Evolutionary conservation across 2,329 filamentous ascomycete species (phyloP).

Genomic region (Nigrospora osmanthi): DNA sequence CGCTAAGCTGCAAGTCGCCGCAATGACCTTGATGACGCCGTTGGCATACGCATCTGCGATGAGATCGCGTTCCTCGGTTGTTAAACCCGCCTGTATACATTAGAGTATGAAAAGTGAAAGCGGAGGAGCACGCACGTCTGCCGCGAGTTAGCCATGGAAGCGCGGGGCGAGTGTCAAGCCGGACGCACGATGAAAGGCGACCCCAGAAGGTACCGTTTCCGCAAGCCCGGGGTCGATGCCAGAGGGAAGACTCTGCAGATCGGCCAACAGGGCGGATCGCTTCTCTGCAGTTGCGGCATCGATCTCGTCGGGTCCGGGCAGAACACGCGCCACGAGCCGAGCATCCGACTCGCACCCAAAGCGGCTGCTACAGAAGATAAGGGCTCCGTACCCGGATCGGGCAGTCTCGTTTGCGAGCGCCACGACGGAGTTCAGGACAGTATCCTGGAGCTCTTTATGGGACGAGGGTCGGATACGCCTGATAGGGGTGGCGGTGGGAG

Average conservation of each 20-base stretch:
- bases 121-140: conserved; percentile 27
- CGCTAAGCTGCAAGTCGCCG: conserved; percentile 74
- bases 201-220: conserved; percentile 56
- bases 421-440: conserved; percentile 63
- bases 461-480: conserved; percentile 46
- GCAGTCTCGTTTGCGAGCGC: conserved; percentile 63
- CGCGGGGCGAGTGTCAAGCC: not conserved
- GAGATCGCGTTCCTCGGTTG: conserved; percentile 66
- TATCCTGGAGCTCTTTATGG: conserved; percentile 55
- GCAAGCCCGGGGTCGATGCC: conserved; percentile 60
- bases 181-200: conserved; percentile 64
- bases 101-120: conserved; percentile 8
- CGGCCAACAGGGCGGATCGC: conserved; percentile 56
- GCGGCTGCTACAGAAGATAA: conserved; percentile 69
- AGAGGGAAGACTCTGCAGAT: conserved; percentile 56
- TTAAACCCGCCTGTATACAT: conserved; percentile 52
- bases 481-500: conserved; percentile 27
- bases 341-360: conserved; percentile 61
- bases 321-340: conserved; percentile 56
- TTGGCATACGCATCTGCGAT: conserved; percentile 64
- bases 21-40: conserved; percentile 60
- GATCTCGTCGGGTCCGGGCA: conserved; percentile 44
- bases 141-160: conserved; percentile 5
- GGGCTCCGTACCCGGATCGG: conserved; percentile 57
- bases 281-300: conserved; percentile 43